A percentile compares a stretch with the other conserved stretches of the same genome.
These are phyloP conservation scores for Arabidopsis arenosa DNA, from an alignment of 345 rosid genomes.

Conservation along the genomic window DNA sequence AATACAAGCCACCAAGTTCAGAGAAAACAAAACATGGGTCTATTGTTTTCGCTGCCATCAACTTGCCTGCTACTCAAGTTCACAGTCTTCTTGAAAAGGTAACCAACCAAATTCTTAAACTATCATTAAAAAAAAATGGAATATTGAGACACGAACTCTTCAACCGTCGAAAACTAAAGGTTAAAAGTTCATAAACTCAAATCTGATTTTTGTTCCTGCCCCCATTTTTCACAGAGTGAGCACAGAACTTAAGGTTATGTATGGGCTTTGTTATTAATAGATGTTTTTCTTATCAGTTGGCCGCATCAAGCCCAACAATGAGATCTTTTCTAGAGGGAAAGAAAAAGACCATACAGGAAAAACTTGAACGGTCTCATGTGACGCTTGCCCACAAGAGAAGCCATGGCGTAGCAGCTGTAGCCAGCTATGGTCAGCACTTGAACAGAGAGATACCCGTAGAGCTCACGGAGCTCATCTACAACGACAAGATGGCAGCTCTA, in stretches of 20 bases:
- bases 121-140: slow-evolving; percentile 16
- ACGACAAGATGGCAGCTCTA: slow-evolving; percentile 76
- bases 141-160: not conserved
- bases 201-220: not conserved
- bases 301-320: slow-evolving; percentile 49
- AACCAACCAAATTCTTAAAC: slow-evolving; percentile 24
- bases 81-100: slow-evolving; percentile 64
- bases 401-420: slow-evolving; percentile 85
- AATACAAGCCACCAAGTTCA: slow-evolving; percentile 62
- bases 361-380: slow-evolving; percentile 67
- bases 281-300: slow-evolving; percentile 54
- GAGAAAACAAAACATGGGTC: slow-evolving; percentile 72
- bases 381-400: slow-evolving; percentile 96
- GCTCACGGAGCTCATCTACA: slow-evolving; percentile 70
- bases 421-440: slow-evolving; percentile 61
- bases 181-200: slow-evolving; percentile 12
- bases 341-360: slow-evolving; percentile 56
- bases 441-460: slow-evolving; percentile 67
- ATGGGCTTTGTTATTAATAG: not conserved
- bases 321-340: slow-evolving; percentile 57
- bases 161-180: not conserved
- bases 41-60: slow-evolving; percentile 82
- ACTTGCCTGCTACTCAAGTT: slow-evolving; percentile 63
- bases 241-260: not conserved
- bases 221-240: not conserved